Evolutionary conservation across 2,329 filamentous ascomycete genomes (phyloP), one percentile per base, ranked within the genome.

Genomic region (Elsinoe necatrix): DNA sequence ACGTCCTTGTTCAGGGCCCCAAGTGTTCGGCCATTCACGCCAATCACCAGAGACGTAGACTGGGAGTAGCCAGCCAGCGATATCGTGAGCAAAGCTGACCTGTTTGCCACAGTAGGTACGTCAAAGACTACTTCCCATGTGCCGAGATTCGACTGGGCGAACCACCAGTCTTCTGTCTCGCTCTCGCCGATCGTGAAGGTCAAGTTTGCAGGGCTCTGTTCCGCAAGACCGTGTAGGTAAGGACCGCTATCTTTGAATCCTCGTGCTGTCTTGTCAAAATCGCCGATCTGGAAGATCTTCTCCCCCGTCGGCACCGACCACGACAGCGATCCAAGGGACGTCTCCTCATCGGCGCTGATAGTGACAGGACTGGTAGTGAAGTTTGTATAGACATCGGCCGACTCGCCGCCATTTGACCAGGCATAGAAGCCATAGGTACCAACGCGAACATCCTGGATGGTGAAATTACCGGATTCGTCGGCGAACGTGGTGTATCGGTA

Each of bases 401-500:
- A 66, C 6, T 59, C 62, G 23, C 72, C 73, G 57, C 75, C 76
- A 58, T 75, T 75, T 1, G 74, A 72, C 76, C 77, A 79, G 0
- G 76, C 76, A 56, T 78, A 75, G 1, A 79, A 62, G 0, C 72
- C 76, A 59, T 78, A 79, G 1, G 67, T 69, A 0, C 71, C 75
- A 0, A 66, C 65, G 4, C 75, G 73, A 16, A 80, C 73, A 55
- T 76, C 61, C 2, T 65, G 59, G 57, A 80, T 72, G 11, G 63
- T 63, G 60, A 80, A 80, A 1, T 64, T 60, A 12, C 77, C 77
- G 1, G 69, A 45, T 0, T 61, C 62, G 54, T 75, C 73, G 1
- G 77, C 72, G 59, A 76, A 75, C 0, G 69, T 65, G 6, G 74
- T 76, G 64, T 79, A 79, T 64, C 80, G 78, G 65, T 77, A 77